Percentiles rank a stretch among this genome's conserved stretches.
Evolutionary conservation across 2,329 filamentous ascomycete genomes (phyloP).

Genomic region (Lasiodiplodia citricola): DNA sequence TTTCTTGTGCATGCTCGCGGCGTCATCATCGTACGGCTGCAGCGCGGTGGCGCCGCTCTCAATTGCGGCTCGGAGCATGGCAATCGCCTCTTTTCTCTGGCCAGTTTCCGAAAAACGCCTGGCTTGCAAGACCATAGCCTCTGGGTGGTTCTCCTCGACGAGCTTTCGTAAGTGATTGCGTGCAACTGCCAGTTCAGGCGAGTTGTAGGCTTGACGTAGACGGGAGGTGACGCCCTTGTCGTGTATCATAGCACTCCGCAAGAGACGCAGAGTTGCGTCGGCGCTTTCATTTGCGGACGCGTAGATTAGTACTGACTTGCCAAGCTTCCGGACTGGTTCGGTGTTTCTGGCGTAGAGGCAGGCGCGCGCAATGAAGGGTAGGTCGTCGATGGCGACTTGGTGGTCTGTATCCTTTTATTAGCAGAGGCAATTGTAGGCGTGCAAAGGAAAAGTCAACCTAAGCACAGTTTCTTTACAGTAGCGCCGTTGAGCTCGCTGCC

Average conservation of each 20-base stretch:
- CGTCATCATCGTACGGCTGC: background rate
- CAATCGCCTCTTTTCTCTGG: background rate
- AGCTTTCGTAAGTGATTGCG: conserved; percentile 4
- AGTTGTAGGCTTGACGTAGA: background rate
- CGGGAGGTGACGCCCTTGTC: background rate
- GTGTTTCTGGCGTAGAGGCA: background rate
- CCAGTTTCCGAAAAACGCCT: background rate
- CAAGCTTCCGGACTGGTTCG: background rate
- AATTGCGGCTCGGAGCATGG: background rate
- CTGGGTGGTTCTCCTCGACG: background rate
- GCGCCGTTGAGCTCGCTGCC: background rate
- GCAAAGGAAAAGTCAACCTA: background rate
- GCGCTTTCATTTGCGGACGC: background rate
- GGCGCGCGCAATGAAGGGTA: background rate
- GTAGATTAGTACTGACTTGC: background rate
- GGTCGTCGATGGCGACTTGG: background rate
- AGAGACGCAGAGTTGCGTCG: background rate
- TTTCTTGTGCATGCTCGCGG: conserved; percentile 1
- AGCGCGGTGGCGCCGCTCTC: background rate
- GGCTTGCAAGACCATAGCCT: conserved; percentile 10
- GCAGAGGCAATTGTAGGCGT: background rate
- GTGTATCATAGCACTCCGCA: background rate
- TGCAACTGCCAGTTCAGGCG: background rate
- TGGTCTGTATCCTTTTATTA: background rate
- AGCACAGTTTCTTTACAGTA: background rate